Evolutionary conservation across 2,329 filamentous ascomycete genomes (phyloP).

Genomic region (Bipolaris bicolor): DNA sequence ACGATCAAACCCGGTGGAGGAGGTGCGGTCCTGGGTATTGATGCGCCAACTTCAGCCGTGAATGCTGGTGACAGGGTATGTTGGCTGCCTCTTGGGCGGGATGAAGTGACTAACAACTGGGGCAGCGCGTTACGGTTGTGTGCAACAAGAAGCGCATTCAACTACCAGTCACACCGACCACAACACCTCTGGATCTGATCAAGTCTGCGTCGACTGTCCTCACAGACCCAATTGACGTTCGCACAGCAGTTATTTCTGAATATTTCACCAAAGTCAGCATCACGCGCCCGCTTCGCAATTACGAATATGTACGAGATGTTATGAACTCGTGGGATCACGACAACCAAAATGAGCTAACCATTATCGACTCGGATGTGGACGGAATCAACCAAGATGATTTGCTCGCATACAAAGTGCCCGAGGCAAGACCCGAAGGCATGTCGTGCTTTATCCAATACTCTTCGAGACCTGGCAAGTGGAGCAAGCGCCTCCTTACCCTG

Average conservation of each 20-base stretch:
- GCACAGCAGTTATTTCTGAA: slow-evolving; percentile 76
- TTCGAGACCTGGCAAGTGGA: slow-evolving; percentile 83
- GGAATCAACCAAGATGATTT: slow-evolving; percentile 65
- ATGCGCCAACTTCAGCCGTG: slow-evolving; percentile 80
- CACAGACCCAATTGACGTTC: slow-evolving; percentile 67
- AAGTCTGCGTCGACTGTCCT: slow-evolving; percentile 68
- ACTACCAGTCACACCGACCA: slow-evolving; percentile 75
- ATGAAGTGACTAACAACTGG: slow-evolving; percentile 22
- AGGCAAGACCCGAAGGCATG: slow-evolving; percentile 68
- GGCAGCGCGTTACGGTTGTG: slow-evolving; percentile 72
- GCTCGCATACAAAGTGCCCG: slow-evolving; percentile 68
- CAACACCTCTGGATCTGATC: slow-evolving; percentile 76
- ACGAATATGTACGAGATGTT: slow-evolving; percentile 84
- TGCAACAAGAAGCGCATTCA: slow-evolving; percentile 72
- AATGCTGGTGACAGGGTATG: slow-evolving; percentile 79
- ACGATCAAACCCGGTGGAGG: slow-evolving; percentile 54
- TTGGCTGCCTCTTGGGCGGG: not conserved
- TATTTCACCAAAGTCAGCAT: slow-evolving; percentile 76
- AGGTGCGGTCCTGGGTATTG: slow-evolving; percentile 62
- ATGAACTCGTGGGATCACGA: slow-evolving; percentile 94
- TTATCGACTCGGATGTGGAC: slow-evolving; percentile 65
- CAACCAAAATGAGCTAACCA: slow-evolving; percentile 73
- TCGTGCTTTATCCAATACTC: slow-evolving; percentile 80
- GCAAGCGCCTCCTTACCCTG: slow-evolving; percentile 80
- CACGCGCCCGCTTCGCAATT: slow-evolving; percentile 80